Evolutionary conservation across 352 stramenopile genomes (phyloP), one percentile per base, ranked within the genome.

Genomic region (Phytopythium cucurbitacearum): DNA sequence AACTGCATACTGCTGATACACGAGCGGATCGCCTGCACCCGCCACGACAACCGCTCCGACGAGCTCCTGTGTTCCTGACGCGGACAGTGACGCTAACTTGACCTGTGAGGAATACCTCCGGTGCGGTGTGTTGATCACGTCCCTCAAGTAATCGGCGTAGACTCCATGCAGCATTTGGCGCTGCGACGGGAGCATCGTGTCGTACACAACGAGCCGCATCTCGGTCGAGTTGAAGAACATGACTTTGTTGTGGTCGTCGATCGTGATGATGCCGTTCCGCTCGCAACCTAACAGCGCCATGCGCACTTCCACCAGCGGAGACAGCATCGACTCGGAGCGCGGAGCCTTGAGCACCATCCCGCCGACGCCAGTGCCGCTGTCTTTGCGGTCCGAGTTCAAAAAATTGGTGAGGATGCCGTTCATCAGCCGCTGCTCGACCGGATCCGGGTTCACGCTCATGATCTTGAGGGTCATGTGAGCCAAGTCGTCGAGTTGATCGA

Each of bases 201-300:
- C 60, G 52, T 71, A 76, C 57, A 80, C 57, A 12, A 78, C 62
- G 12, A 76, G 46, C 8, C 70, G 48, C 61, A 80, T 74, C 59
- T 91, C 78, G 46, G 85, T 70, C 11, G 70, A 73, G 60, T 85
- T 79, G 70, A 88, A 86, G 54, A 84, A 78, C 38, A 82, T 67
- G 32, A 81, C 45, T 21, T 86, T 76, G 52, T 82, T 76, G 35
- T 76, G 62, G 12, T 76, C 61, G 62, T 80, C 65, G 48, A 77
- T 62, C 0, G 71, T 77, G 38, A 88, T 41, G 16, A 80, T 80
- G 13, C 66, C 59, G 33, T 80, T 76, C 42, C 71, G 82, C 41
- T 89, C 80, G 49, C 85, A 87, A 4, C 85, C 76, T 2, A 78
- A 66, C 1, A 88, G 62, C 5, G 70, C 75, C 56, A 80, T 78